Conservation (phyloP, 768 basidiomycete genomes). For the Guyanaporus albipodus region DNA sequence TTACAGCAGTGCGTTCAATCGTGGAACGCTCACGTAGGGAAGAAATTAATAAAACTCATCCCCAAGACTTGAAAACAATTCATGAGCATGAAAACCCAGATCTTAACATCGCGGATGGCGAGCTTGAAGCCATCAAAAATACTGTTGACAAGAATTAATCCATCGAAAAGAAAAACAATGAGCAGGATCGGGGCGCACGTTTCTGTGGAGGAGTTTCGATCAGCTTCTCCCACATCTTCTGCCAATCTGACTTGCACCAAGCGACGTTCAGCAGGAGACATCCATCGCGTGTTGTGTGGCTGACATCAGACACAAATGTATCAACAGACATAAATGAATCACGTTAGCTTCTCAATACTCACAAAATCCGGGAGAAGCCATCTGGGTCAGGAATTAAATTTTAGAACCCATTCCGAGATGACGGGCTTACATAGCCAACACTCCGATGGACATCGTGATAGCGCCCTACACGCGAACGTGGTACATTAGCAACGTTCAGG, state of each 20-base stretch:
- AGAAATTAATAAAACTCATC: constrained; percentile 59
- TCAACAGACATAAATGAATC: no score
- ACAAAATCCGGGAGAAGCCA: constrained; percentile 60
- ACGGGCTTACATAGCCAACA: constrained; percentile 44
- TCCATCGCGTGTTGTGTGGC: constrained; percentile 63
- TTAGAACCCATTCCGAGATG: not conserved
- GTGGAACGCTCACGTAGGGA: constrained; percentile 39
- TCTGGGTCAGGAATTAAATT: constrained; percentile 30
- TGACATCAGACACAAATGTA: constrained; percentile 22
- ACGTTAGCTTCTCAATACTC: constrained; percentile 19
- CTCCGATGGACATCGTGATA: constrained; percentile 57
- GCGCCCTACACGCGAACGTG: constrained; percentile 42
- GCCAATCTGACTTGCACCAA: constrained; percentile 63
- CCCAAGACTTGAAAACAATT: constrained; percentile 48
- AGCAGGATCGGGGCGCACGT: constrained; percentile 10
- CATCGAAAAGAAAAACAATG: no score
- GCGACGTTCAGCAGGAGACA: constrained; percentile 45
- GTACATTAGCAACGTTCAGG: not conserved
- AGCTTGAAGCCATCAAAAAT: constrained; percentile 47
- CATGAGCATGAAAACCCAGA: constrained; percentile 52
- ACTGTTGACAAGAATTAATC: constrained; percentile 25
- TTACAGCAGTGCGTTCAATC: not conserved
- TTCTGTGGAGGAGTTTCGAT: constrained; percentile 37
- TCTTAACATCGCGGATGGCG: constrained; percentile 54
- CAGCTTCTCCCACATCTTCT: constrained; percentile 66